Base-by-base conservation (phyloP, 164 flowering plant species). In the Stephania japonica region DNA sequence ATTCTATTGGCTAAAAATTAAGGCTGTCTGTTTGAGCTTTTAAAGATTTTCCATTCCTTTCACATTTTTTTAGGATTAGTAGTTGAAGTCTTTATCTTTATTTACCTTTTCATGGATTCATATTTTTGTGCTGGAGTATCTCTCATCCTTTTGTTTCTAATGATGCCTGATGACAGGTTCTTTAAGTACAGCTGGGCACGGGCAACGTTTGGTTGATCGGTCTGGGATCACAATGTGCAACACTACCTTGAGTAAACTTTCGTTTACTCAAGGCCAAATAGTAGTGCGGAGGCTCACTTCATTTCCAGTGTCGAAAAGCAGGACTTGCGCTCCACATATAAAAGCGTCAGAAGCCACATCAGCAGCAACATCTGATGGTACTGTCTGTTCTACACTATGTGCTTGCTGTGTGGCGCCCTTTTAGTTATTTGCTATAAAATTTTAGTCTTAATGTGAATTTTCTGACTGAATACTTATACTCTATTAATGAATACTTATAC, bases 311-410 rank as follows among this genome's bases (percentile, higher is more conserved):
- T 79, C 76, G 68, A 76, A 73, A 26, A 80, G 69, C 53, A 71
- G 66, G 68, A 26, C 73, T 18, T 27, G 63, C 10, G 43, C 81
- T 32, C 74, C 83, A 43, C 75, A 84, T 78, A 77, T 70, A 3
- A 85, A 86, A 82, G 76, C 87, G 69, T 78, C 87, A 49, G 87
- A 82, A 64, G 65, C 86, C 62, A 18, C 80, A 25, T 65, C 75
- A n/a, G 67, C 83, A 50, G 70, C 79, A 27, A 75, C 84, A 42
- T 77, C 86, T 75, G 83, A 78, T 70, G 87, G 92, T 86, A 62
- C 9, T 23, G 43, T 71, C 18, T 19, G 38, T 69, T 50, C 62
- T 24, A 7, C 53, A 56, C 16, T 56, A 16, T 56, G 16, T 16
- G 62, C 62, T 56, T 56, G 18, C 21, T 16, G 62, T 56, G 18